These are phyloP conservation scores for Xylaria arbuscula DNA, from an alignment of 2,329 filamentous ascomycete genomes.

Conservation along the genomic window DNA sequence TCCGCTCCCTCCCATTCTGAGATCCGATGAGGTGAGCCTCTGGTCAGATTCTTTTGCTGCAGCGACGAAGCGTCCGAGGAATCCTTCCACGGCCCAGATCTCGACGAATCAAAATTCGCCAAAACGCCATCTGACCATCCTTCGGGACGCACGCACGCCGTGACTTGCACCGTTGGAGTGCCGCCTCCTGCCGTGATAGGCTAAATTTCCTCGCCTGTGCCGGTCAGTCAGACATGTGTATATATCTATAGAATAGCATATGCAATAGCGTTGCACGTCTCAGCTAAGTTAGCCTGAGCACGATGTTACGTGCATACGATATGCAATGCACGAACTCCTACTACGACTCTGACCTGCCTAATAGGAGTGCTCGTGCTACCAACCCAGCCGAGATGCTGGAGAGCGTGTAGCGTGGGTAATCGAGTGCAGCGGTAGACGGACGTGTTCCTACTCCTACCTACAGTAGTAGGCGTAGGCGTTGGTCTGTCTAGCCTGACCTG, in stretches of 20 bases:
- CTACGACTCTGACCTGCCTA: slow-evolving; percentile 39
- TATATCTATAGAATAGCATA: slow-evolving; percentile 39
- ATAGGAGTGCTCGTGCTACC: slow-evolving; percentile 25
- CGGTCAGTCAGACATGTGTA: slow-evolving; percentile 25
- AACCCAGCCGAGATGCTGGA: slow-evolving; percentile 16
- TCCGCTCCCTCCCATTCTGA: slow-evolving; percentile 3
- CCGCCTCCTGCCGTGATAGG: slow-evolving; percentile 33
- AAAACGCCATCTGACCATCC: slow-evolving; percentile 36
- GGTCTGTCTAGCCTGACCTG: slow-evolving; percentile 7
- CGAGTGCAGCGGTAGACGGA: slow-evolving; percentile 19
- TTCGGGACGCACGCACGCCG: slow-evolving; percentile 31
- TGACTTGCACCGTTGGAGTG: slow-evolving; percentile 36
- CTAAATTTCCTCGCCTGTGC: slow-evolving; percentile 24
- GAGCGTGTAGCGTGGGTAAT: not conserved
- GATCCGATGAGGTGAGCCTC: slow-evolving; percentile 30
- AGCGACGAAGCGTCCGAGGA: slow-evolving; percentile 19
- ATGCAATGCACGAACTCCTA: slow-evolving; percentile 40
- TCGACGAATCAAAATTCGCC: slow-evolving; percentile 29
- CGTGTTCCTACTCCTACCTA: not conserved
- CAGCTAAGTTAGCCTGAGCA: slow-evolving; percentile 40
- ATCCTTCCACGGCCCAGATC: slow-evolving; percentile 28
- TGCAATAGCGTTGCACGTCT: slow-evolving; percentile 40
- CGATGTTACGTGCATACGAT: slow-evolving; percentile 39
- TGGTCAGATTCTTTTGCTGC: slow-evolving; percentile 37
- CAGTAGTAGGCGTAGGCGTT: not conserved